A percentile compares a stretch with the other conserved stretches of the same genome.
Conservation (phyloP, 257 asterid species). For the Solanum etuberosum region DNA sequence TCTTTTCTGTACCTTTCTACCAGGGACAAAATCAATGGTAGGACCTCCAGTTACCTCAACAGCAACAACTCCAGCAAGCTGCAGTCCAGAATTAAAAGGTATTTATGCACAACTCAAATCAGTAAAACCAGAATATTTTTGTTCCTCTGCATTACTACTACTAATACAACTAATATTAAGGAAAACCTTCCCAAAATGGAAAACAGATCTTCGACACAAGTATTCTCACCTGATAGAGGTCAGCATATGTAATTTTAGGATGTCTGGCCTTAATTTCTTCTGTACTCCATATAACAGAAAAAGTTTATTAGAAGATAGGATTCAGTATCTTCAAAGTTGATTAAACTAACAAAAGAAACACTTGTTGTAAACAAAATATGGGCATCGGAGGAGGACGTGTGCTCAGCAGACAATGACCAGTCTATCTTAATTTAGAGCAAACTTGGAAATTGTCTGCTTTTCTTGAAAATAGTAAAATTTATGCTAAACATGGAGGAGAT, state of each 20-base stretch:
- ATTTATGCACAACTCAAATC: neutral
- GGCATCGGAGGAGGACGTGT: neutral
- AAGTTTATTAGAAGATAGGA: neutral
- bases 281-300: constrained; percentile 22
- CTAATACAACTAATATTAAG: neutral
- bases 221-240: constrained; percentile 71
- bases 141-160: neutral
- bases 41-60: constrained; percentile 91
- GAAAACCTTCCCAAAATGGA: neutral
- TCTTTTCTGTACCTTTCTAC: constrained; percentile 50
- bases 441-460: neutral
- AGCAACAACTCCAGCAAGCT: constrained; percentile 91
- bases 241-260: constrained; percentile 73
- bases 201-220: neutral
- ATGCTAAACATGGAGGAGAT: neutral
- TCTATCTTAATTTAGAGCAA: neutral
- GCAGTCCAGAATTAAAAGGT: constrained; percentile 5
- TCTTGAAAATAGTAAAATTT: neutral
- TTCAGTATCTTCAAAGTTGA: neutral
- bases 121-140: neutral
- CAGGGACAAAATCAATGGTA: constrained; percentile 50
- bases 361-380: neutral
- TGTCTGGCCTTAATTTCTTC: constrained; percentile 64
- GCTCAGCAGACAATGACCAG: neutral
- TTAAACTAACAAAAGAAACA: neutral